Percentiles rank a stretch among this genome's conserved stretches.
phyloP scores from a whole-genome alignment of 441 rosid genomes.

The Adansonia grandidieri region DNA sequence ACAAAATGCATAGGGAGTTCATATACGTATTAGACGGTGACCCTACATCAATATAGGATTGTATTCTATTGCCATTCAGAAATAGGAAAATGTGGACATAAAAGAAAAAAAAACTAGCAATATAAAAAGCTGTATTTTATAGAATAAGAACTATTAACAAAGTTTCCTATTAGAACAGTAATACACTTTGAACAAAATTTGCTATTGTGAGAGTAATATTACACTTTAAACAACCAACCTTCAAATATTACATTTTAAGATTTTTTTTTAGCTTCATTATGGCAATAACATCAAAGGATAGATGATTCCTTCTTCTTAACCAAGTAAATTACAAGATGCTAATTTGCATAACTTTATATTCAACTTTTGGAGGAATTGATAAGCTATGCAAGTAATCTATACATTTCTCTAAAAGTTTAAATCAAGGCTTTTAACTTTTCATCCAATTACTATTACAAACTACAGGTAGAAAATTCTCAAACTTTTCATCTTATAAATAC shows the following conservation, averaged over 20 bases:
- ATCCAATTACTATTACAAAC: neutral
- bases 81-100: neutral
- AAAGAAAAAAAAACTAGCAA: neutral
- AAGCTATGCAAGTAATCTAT: neutral
- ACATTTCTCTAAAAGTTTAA: neutral
- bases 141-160: neutral
- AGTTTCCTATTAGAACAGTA: no score
- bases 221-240: neutral
- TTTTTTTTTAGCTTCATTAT: neutral
- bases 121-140: neutral
- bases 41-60: slow-evolving; percentile 3
- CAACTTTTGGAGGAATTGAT: no score
- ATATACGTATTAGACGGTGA: neutral
- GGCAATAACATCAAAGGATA: neutral
- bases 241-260: neutral
- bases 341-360: neutral
- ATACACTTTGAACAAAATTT: no score
- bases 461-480: neutral
- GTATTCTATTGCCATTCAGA: neutral
- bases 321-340: neutral
- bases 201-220: neutral
- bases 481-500: neutral
- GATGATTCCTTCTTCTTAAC: neutral
- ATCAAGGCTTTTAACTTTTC: neutral
- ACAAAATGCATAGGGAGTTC: slow-evolving; percentile 11